Conservation (phyloP, 805 yeast species). For the Candida yuanshanica region DNA sequence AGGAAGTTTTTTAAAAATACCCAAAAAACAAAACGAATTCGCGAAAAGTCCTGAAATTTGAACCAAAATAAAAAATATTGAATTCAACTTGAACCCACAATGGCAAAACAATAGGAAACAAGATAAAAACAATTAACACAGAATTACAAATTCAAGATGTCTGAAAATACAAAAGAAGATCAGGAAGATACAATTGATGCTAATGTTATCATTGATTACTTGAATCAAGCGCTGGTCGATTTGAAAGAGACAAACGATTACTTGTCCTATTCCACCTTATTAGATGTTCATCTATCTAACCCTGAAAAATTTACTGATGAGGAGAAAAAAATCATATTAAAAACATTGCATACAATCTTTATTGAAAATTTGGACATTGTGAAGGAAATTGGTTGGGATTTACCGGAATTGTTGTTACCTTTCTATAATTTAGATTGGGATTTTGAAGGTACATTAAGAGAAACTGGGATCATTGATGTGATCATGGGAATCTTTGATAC, state of each 20-base stretch:
- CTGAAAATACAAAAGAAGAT: neutral
- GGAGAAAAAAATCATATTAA: constrained; percentile 48
- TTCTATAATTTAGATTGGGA: constrained; percentile 41
- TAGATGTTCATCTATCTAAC: constrained; percentile 55
- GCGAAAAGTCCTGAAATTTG: too few relatives aligned
- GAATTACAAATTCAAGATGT: neutral
- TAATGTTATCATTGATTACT: constrained; percentile 2
- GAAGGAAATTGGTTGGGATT: constrained; percentile 83
- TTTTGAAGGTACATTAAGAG: constrained; percentile 34
- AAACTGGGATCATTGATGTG: constrained; percentile 8
- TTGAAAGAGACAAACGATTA: constrained; percentile 47
- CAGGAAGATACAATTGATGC: neutral
- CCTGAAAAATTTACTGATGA: constrained; percentile 39
- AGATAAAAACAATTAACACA: too few relatives aligned
- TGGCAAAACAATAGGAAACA: too few relatives aligned
- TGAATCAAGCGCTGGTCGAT: constrained; percentile 2
- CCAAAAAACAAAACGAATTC: too few relatives aligned
- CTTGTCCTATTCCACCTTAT: constrained; percentile 63
- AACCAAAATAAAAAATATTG: too few relatives aligned
- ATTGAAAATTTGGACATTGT: constrained; percentile 42
- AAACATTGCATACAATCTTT: constrained; percentile 39
- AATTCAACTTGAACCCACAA: too few relatives aligned
- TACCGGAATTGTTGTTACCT: constrained; percentile 62
- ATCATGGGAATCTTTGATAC: constrained; percentile 51
- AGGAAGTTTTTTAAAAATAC: too few relatives aligned